Evolutionary conservation across 2,329 filamentous ascomycete species (phyloP).

Genomic region (Exophiala sideris): DNA sequence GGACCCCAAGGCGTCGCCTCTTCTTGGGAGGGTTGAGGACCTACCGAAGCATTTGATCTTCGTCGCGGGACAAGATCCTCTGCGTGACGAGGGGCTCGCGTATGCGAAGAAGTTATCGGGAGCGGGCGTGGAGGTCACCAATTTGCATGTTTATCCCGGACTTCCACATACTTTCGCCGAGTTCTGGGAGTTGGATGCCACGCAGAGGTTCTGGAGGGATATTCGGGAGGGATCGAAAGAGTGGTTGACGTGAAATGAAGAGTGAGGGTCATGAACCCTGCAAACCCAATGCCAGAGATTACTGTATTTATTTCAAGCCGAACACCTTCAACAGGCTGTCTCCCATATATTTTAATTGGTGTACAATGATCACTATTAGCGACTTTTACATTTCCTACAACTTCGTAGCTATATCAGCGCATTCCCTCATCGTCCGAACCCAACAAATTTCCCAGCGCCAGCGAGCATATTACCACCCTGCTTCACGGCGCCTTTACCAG

Average conservation of each 20-base stretch:
- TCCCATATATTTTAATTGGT: too few species aligned
- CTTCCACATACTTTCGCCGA: slow-evolving; percentile 36
- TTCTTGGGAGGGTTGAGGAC: slow-evolving; percentile 15
- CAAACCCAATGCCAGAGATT: too few species aligned
- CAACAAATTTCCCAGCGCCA: slow-evolving; percentile 7
- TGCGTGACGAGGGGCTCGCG: slow-evolving; percentile 52
- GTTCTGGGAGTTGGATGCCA: slow-evolving; percentile 6
- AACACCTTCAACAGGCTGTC: too few species aligned
- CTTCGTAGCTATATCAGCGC: background rate
- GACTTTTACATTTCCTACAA: too few species aligned
- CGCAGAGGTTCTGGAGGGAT: background rate
- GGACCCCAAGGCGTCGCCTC: slow-evolving; percentile 7
- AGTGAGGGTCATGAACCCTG: background rate
- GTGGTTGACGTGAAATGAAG: background rate
- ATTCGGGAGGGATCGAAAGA: background rate
- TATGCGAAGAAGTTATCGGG: slow-evolving; percentile 49
- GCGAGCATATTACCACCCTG: slow-evolving; percentile 7
- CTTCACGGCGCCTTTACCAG: slow-evolving; percentile 4
- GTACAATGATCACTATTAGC: too few species aligned
- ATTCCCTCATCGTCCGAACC: background rate
- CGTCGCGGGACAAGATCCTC: slow-evolving; percentile 49
- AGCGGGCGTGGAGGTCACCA: too few species aligned
- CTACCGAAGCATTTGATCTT: slow-evolving; percentile 50
- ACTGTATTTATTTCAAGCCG: too few species aligned
- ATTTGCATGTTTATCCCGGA: slow-evolving; percentile 42